These are phyloP conservation scores for Filobasidium wieringae DNA, from an alignment of 768 basidiomycete species.

Conservation along the genomic window DNA sequence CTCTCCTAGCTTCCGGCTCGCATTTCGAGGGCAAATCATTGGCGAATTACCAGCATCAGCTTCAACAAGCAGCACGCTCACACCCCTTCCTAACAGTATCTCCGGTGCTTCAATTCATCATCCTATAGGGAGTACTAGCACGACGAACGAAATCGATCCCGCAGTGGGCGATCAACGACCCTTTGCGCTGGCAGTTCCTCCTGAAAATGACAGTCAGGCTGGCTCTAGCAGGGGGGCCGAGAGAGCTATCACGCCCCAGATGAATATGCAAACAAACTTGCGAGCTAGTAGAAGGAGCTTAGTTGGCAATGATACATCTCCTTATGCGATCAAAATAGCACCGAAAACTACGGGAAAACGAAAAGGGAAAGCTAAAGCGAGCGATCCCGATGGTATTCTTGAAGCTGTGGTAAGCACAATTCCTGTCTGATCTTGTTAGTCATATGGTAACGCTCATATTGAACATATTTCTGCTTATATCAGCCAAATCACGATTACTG, in stretches of 20 bases:
- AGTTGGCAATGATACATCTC: conserved; percentile 10
- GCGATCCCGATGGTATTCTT: not conserved
- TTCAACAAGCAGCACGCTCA: not conserved
- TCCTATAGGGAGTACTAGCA: not conserved
- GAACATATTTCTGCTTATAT: not conserved
- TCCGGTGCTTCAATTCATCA: not conserved
- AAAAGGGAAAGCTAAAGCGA: conserved; percentile 5
- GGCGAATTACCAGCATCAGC: not conserved
- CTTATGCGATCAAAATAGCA: conserved; percentile 9
- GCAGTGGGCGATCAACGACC: not conserved
- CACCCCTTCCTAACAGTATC: not conserved
- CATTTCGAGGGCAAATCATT: not conserved
- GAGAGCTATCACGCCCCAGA: not conserved
- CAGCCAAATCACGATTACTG: conserved; percentile 45
- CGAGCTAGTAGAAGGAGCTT: not conserved
- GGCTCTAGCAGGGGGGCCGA: not conserved
- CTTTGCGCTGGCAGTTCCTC: not conserved
- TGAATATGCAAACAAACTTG: not conserved
- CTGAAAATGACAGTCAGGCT: not conserved
- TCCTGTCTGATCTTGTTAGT: not conserved
- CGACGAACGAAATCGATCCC: too few relatives aligned
- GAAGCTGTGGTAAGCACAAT: not conserved
- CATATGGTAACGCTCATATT: not conserved
- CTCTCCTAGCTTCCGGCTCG: conserved; percentile 8
- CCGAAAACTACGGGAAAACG: not conserved